Evolutionary conservation across 129 eudicot genomes (phyloP), one percentile per base, ranked within the genome.

Genomic region (Tagetes erecta): DNA sequence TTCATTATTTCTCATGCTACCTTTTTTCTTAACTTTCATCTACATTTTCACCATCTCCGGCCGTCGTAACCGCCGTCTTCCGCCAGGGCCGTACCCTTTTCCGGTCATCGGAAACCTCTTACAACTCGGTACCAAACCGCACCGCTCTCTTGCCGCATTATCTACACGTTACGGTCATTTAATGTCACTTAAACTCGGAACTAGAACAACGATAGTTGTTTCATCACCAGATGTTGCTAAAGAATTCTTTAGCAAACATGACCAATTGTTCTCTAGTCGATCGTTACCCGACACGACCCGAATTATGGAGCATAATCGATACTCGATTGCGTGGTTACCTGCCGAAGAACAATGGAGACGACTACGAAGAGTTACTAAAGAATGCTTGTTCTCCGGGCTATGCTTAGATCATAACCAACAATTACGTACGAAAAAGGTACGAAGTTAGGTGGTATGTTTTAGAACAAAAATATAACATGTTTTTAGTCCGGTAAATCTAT

Each of bases 351-450:
- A 60, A 13, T 60, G 67, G 67, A 14, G 67, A 11, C 35, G 12
- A 12, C 8, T 60, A 36, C 44, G 67, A 60, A 60, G 67, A 60
- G 36, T 60, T 36, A 36, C 44, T 12, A 60, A 60, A 60, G 67
- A 60, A 12, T 60, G 67, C 7, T 60, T 60, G 44, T 60, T 60
- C 44, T 60, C 67, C 2, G 67, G 27, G 8, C 44, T 34, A 35
- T 11, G 67, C 13, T 3, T 60, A 36, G 67, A 60, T 60, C 27
- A 5, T 11, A 60, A 44, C 67, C 8, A 60, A 60, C 20, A 35
- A 60, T 44, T 60, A 60, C 67, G 67, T 13, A 60, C 6, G 67
- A 12, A 60, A 60, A 60, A 60, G 67, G 67, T 60, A 60, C 8
- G 42, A 20, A 20, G 27, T 20, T 20, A 20, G 27, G 27, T 20